Evolutionary conservation across 148 eudicot species (phyloP).

Genomic region (Camellia sinensis): DNA sequence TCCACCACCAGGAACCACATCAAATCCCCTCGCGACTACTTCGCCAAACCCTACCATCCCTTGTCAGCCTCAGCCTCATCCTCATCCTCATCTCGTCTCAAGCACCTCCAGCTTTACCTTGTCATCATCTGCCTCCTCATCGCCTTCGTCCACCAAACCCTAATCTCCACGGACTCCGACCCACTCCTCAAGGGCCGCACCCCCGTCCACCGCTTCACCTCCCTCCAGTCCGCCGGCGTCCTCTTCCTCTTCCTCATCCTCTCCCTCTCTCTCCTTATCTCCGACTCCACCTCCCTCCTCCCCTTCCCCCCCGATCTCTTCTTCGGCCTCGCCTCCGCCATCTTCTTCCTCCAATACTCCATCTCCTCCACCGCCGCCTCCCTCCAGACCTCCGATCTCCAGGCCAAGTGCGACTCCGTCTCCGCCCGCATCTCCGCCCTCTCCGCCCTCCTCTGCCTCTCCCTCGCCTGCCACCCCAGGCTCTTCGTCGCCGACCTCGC

Average conservation of each 20-base stretch:
- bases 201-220: slow-evolving; percentile 70
- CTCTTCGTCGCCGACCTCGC: slow-evolving; percentile 60
- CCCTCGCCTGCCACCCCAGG: slow-evolving; percentile 57
- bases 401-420: slow-evolving; percentile 50
- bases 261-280: slow-evolving; percentile 43
- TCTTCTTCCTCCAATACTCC: slow-evolving; percentile 56
- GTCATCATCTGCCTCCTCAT: slow-evolving; percentile 37
- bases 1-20: slow-evolving; percentile 53
- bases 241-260: slow-evolving; percentile 65
- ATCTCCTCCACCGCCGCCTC: slow-evolving; percentile 41
- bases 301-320: slow-evolving; percentile 59
- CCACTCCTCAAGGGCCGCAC: slow-evolving; percentile 71
- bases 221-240: slow-evolving; percentile 64
- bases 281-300: slow-evolving; percentile 48
- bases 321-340: slow-evolving; percentile 54
- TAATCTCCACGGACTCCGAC: slow-evolving; percentile 53
- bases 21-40: slow-evolving; percentile 60
- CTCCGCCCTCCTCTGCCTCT: slow-evolving; percentile 44
- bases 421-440: slow-evolving; percentile 52
- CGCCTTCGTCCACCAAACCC: slow-evolving; percentile 45
- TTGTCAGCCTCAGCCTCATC: slow-evolving; percentile 16
- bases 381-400: slow-evolving; percentile 48
- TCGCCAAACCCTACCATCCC: slow-evolving; percentile 77
- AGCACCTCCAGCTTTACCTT: slow-evolving; percentile 53
- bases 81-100: slow-evolving; percentile 28